These are phyloP conservation scores for Colletotrichum agaves DNA, from an alignment of 2,329 filamentous ascomycete genomes.

Conservation along the genomic window DNA sequence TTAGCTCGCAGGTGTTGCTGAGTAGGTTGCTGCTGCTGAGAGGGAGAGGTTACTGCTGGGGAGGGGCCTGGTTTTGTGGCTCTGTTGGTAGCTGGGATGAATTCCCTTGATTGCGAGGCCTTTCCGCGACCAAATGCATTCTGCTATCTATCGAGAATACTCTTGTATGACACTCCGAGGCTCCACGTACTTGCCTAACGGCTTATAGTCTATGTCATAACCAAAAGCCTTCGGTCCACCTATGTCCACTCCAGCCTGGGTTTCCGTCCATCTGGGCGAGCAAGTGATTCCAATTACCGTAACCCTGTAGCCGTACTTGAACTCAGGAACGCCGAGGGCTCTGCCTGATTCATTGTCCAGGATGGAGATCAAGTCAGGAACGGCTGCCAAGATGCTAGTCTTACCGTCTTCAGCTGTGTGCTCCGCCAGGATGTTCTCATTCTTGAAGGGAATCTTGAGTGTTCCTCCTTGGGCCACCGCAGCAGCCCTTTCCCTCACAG, in stretches of 20 bases:
- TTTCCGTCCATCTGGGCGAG: conserved; percentile 64
- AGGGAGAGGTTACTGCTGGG: too few relatives aligned
- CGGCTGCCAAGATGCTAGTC: conserved; percentile 57
- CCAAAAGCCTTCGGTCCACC: conserved; percentile 54
- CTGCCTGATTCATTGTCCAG: conserved; percentile 67
- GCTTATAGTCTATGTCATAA: conserved; percentile 57
- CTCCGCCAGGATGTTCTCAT: conserved; percentile 63
- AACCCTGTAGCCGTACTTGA: conserved; percentile 63
- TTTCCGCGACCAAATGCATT: too few relatives aligned
- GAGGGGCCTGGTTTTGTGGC: too few relatives aligned
- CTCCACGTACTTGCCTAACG: conserved; percentile 62
- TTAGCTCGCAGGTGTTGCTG: too few relatives aligned
- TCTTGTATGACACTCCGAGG: conserved; percentile 62
- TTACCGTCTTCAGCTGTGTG: conserved; percentile 50
- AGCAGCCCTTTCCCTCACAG: background rate
- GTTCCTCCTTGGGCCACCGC: conserved; percentile 38
- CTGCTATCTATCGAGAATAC: background rate
- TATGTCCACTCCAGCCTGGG: conserved; percentile 58
- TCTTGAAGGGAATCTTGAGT: conserved; percentile 44
- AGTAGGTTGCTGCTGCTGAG: too few relatives aligned
- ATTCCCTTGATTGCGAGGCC: too few relatives aligned
- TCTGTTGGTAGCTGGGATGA: too few relatives aligned
- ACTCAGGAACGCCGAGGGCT: conserved; percentile 67
- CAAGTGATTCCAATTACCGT: conserved; percentile 64
- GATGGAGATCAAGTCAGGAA: conserved; percentile 66